Base-by-base conservation (phyloP, 352 stramenopile species). In the Globisporangium nunn region DNA sequence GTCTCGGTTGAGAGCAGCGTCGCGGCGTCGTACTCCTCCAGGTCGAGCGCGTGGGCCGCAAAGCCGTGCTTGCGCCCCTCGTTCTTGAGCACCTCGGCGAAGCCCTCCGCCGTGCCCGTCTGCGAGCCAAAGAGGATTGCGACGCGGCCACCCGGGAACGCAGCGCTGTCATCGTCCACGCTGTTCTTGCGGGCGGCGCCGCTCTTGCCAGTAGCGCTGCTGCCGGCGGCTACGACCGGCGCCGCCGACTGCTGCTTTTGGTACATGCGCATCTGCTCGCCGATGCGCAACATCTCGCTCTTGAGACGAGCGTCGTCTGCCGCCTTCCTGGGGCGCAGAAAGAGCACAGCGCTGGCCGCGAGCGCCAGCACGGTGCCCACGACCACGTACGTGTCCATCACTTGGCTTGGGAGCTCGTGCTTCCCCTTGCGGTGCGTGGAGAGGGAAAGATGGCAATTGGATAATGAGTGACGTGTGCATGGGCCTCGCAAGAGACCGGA, bases 91-190 rank as follows among this genome's bases (percentile, higher is more conserved):
- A 92, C 83, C 48, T 98, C 89, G 1, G 96, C 95, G 77, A 99
- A 99, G 1, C 91, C 91, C 68, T 99, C 95, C 7, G 97, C 92
- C 7, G 97, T 99, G 43, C 97, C 97, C 0, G 97, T 99, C 71
- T 99, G 96, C 10, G 91, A 98, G 14, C 95, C 96, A 75, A 98
- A 99, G 62, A 98, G 95, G 46, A 99, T 91, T 17, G 79, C 88
- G 3, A 98, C 66, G 23, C 71, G 63, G 23, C 86, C 86, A 6
- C 78, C 84, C 3, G 86, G 87, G 62, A 69, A 87, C 40, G 57
- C 54, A 0, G 62, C 17, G 41, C 41, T 57, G 48, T 64, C 67
- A 29, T 75, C 77, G 1, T 84, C 65, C 14, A 72, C 52, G 45
- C 63, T 74, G 40, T 50, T 35, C 5, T 45, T 40, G 31, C 56